These are phyloP conservation scores for Schizosaccharomyces osmophilus DNA, from an alignment of 805 yeast genomes.

Conservation along the genomic window DNA sequence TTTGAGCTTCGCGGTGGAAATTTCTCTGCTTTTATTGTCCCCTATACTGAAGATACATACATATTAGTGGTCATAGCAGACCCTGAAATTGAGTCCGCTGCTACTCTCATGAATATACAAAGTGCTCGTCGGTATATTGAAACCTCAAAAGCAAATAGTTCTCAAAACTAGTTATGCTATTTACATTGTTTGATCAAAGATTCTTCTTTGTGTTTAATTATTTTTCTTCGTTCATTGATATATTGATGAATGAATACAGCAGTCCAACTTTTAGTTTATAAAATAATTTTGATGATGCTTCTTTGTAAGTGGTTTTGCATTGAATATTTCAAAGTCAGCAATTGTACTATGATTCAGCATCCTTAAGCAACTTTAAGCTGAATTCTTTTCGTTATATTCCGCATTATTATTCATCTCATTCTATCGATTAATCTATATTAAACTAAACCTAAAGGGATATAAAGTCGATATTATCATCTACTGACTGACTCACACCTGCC, in stretches of 20 bases:
- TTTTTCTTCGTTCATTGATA: no score
- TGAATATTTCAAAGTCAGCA: no score
- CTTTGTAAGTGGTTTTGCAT: no score
- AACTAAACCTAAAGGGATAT: background rate
- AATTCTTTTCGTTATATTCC: no score
- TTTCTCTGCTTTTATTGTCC: slow-evolving; percentile 19
- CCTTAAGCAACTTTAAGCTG: no score
- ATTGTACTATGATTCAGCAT: no score
- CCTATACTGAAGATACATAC: slow-evolving; percentile 20
- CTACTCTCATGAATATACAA: slow-evolving; percentile 16
- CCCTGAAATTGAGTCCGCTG: slow-evolving; percentile 10
- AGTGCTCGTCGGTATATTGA: slow-evolving; percentile 18
- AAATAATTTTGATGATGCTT: no score
- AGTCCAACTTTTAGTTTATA: no score
- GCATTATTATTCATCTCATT: no score
- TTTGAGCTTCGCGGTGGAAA: slow-evolving; percentile 36
- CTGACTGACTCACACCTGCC: background rate
- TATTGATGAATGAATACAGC: no score
- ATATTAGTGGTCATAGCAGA: slow-evolving; percentile 19
- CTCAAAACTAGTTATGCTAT: background rate
- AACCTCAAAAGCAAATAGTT: background rate
- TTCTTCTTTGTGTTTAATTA: background rate
- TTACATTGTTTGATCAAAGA: background rate
- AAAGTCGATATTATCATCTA: background rate
- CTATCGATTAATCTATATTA: background rate